A percentile compares a stretch with the other conserved stretches of the same genome.
Conservation (phyloP, 2,329 filamentous ascomycete species). For the Aspergillus japonicus region DNA sequence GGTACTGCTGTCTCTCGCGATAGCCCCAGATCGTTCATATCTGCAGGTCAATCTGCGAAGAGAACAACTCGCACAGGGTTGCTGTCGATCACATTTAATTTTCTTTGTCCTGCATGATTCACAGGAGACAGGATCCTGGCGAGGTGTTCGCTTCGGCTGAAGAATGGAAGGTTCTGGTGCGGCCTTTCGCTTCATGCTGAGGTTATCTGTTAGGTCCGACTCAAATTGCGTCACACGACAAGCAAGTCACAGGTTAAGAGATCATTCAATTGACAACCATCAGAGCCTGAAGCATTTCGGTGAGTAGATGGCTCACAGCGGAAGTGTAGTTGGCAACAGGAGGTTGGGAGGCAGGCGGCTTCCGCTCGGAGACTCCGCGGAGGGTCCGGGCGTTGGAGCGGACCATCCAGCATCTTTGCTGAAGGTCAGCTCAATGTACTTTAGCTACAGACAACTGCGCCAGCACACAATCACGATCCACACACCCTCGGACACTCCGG, state of each 20-base stretch:
- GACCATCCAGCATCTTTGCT: neutral
- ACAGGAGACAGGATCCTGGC: slow-evolving; percentile 43
- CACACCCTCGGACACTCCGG: slow-evolving; percentile 4
- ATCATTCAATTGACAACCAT: too few relatives aligned
- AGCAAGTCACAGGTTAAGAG: neutral
- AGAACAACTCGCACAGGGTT: slow-evolving; percentile 52
- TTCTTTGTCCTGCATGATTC: slow-evolving; percentile 43
- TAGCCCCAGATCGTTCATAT: slow-evolving; percentile 15
- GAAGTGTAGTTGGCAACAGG: too few relatives aligned
- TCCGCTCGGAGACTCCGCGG: slow-evolving; percentile 25
- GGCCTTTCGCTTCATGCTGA: slow-evolving; percentile 26
- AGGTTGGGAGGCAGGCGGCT: neutral
- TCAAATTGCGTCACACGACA: neutral
- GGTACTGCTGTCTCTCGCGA: neutral
- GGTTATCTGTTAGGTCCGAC: neutral
- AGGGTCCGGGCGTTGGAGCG: slow-evolving; percentile 18
- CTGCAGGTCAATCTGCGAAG: slow-evolving; percentile 30
- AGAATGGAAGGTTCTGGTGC: neutral
- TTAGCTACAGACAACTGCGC: neutral
- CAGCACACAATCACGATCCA: too few relatives aligned
- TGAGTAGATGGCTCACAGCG: too few relatives aligned
- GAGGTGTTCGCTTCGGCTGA: slow-evolving; percentile 18
- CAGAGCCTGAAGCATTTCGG: too few relatives aligned
- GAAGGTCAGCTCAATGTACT: neutral
- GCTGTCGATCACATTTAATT: slow-evolving; percentile 55